Evolutionary conservation across 441 rosid genomes (phyloP), one percentile per base, ranked within the genome.

Genomic region (Adansonia gregorii): DNA sequence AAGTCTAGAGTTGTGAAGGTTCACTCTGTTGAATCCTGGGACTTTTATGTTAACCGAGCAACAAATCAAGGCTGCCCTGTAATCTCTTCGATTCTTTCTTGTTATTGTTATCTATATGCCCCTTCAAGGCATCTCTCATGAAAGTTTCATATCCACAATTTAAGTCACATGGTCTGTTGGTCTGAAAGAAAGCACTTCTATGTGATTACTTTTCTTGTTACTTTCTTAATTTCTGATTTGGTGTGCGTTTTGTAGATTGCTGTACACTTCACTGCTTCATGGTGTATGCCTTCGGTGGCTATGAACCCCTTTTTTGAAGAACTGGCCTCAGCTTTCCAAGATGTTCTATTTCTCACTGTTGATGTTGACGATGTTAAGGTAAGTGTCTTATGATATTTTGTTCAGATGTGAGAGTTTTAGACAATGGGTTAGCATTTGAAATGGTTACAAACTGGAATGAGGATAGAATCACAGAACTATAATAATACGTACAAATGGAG

Each of bases 281-380:
- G 99, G 99, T 96, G 98, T 72, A 78, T 91, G 76, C 99, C 98
- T 68, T 96, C 99, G 8, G 92, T 94, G 86, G 96, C 81, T 24
- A 96, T 96, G 99, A 94, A 87, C 71, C 92, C 93, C 0, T 78
- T 83, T 74, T 89, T 93, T 58, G 95, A 92, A 82, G 97, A 93
- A 75, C 73, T 93, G 70, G 92, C 98, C 2, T 82, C 88, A 6
- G 69, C 77, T 78, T 83, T 83, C 82, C 91, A 88, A 20, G 96
- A 94, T 83, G 89, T 74, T 82, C 81, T 92, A 68, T 96, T 96
- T 85, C 94, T 96, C 77, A 78, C 81, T 43, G 95, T 94, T 66
- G 98, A 96, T 81, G 99, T 96, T 20, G 99, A 96, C 83, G 97
- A 91, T 58, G 93, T 89, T 67, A 89, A 90, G 98, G 98, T 92